Conservation (phyloP, 805 yeast genomes). For the Candida taoyuanica region DNA sequence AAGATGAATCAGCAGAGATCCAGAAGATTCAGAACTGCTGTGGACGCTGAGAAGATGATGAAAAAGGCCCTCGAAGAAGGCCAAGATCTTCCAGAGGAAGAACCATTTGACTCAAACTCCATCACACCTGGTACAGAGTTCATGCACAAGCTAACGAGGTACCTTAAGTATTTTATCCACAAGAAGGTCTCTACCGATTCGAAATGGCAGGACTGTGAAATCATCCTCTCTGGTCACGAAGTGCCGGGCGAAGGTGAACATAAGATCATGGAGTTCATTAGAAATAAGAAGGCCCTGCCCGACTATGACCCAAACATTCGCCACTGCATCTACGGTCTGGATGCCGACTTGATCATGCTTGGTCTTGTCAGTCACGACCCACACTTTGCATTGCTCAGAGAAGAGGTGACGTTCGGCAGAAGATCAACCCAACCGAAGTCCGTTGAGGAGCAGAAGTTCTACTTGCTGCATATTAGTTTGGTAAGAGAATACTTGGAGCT, state of each 20-base stretch:
- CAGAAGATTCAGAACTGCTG: slow-evolving; percentile 87
- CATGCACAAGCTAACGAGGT: slow-evolving; percentile 83
- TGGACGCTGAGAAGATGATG: slow-evolving; percentile 74
- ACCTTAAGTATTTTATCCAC: slow-evolving; percentile 88
- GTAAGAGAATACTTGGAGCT: slow-evolving; percentile 87
- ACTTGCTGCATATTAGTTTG: slow-evolving; percentile 75
- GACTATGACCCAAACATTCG: slow-evolving; percentile 75
- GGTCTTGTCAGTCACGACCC: slow-evolving; percentile 92
- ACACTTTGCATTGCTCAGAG: slow-evolving; percentile 91
- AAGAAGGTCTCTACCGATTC: slow-evolving; percentile 85
- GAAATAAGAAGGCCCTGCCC: slow-evolving; percentile 69
- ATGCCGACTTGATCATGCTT: slow-evolving; percentile 92
- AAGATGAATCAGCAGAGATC: slow-evolving; percentile 97
- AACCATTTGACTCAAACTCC: slow-evolving; percentile 93
- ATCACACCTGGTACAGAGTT: slow-evolving; percentile 99
- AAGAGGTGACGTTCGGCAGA: slow-evolving; percentile 87
- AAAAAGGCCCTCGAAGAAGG: slow-evolving; percentile 73
- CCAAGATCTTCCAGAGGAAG: slow-evolving; percentile 70
- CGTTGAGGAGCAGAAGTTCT: slow-evolving; percentile 77
- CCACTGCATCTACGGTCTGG: slow-evolving; percentile 93
- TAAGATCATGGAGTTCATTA: slow-evolving; percentile 89
- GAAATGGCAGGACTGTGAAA: slow-evolving; percentile 87
- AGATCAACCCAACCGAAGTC: slow-evolving; percentile 36
- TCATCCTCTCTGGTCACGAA: slow-evolving; percentile 89
- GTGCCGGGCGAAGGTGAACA: slow-evolving; percentile 99